Base-by-base conservation (phyloP, 2,329 filamentous ascomycete species). In the Ceratocystis alfenasii region DNA sequence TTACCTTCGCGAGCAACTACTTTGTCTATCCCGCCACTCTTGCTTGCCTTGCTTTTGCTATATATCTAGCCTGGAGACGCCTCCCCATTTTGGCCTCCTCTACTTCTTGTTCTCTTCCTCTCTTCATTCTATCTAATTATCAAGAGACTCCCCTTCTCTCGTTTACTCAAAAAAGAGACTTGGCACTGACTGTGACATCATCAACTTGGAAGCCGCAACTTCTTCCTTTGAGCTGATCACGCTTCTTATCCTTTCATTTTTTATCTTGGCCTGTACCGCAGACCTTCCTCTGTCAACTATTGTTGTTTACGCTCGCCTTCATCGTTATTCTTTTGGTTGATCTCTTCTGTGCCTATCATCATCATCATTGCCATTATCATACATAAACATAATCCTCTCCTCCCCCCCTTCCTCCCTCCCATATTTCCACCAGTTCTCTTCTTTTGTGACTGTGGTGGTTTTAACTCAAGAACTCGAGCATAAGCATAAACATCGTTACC, bases 71-170 rank as follows among this genome's bases (percentile, higher is more conserved):
- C 57, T 28, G 10, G 41, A 57, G 20, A 36, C 33, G 20, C 62
- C 62, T 41, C 62, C 20, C 20, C 48, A 10, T 17, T 30, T 45
- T 25, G 48, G 53, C 17, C 33, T 10, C 10, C 53, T n/a, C 46
- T 50, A 50, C 36, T 41, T 41, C 1, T 53, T 8, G 20, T 53
- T 53, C 48, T 53, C 20, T 17, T 59, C 53, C 33, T 17, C 53
- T 62, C 53, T 7, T 63, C 44, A 28, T 44, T 62, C 55, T 30
- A 44, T 55, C 59, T 45, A 10, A 20, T 41, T 33, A 63, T 41
- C 65, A 63, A 66, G 65, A 66, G 59, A 60, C 65, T 53, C 33
- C 46, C 62, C 36, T 44, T 59, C 65, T 66, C 36, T 44, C 25
- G 57, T 62, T 28, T 12, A 15, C 33, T 28, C 22, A 28, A 7